phyloP scores from a whole-genome alignment of 2,329 filamentous ascomycete species.

The Alternaria consortialis region DNA sequence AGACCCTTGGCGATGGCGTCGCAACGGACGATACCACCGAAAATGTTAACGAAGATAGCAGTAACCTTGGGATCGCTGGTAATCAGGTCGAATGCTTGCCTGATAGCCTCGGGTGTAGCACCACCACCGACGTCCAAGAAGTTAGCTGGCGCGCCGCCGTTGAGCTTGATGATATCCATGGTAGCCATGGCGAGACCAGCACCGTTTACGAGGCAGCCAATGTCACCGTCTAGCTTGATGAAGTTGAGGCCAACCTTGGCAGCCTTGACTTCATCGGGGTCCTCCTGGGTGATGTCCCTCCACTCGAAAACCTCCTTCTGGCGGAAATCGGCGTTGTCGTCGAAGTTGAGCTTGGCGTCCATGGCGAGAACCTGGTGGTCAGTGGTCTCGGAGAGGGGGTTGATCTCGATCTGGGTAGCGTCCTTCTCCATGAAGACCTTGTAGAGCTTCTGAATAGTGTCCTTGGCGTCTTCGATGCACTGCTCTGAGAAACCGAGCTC shows the following conservation, averaged over 20 bases:
- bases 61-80: constrained; percentile 98
- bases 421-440: constrained; percentile 98
- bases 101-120: constrained; percentile 95
- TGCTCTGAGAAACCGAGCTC: constrained; percentile 98
- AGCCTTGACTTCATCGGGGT: constrained; percentile 96
- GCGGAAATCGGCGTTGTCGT: constrained; percentile 98
- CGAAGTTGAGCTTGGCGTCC: constrained; percentile 99
- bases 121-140: constrained; percentile 99
- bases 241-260: constrained; percentile 96
- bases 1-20: constrained; percentile 96
- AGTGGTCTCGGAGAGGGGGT: constrained; percentile 96
- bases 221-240: constrained; percentile 99
- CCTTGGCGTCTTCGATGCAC: constrained; percentile 93
- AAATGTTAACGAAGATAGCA: constrained; percentile 99
- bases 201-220: constrained; percentile 98
- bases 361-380: constrained; percentile 99
- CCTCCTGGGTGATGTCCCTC: constrained; percentile 95
- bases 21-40: constrained; percentile 97
- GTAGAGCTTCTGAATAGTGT: constrained; percentile 99
- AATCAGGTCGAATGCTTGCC: constrained; percentile 97
- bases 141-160: constrained; percentile 94
- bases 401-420: constrained; percentile 99
- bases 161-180: constrained; percentile 99
- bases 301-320: constrained; percentile 95
- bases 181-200: constrained; percentile 99